Evolutionary conservation across 2,329 filamentous ascomycete genomes (phyloP).

Genomic region (Fusarium ramigenum): DNA sequence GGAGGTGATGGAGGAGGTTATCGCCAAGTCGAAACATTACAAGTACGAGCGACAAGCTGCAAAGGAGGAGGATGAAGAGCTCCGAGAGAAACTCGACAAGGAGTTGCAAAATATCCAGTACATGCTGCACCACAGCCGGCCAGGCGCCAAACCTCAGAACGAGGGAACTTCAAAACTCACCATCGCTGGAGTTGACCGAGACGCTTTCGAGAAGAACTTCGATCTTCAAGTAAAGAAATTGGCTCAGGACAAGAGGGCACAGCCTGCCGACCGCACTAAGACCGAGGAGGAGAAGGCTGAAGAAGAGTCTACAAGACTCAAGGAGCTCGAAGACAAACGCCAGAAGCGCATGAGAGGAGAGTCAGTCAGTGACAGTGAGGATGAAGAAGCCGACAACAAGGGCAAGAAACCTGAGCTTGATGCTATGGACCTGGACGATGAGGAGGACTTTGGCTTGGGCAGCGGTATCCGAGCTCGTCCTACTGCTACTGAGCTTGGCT

Average conservation of each 20-base stretch:
- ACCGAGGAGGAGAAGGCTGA: conserved; percentile 86
- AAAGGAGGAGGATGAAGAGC: conserved; percentile 92
- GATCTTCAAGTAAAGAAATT: conserved; percentile 85
- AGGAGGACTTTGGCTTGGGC: conserved; percentile 69
- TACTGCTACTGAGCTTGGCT: conserved; percentile 71
- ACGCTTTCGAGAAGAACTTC: conserved; percentile 84
- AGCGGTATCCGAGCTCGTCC: conserved; percentile 65
- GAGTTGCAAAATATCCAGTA: conserved; percentile 80
- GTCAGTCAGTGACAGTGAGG: conserved; percentile 72
- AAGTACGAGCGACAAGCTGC: conserved; percentile 93
- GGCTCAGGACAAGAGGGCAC: conserved; percentile 83
- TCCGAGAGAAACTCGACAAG: conserved; percentile 85
- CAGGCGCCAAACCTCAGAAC: conserved; percentile 50
- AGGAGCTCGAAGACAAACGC: conserved; percentile 84
- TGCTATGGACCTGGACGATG: conserved; percentile 51
- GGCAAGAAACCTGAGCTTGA: conserved; percentile 50
- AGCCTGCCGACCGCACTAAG: conserved; percentile 88
- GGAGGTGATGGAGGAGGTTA: conserved; percentile 97
- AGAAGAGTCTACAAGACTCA: conserved; percentile 79
- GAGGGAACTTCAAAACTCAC: conserved; percentile 38
- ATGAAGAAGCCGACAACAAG: conserved; percentile 56
- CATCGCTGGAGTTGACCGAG: conserved; percentile 67
- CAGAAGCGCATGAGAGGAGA: conserved; percentile 89
- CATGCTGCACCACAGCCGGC: conserved; percentile 66
- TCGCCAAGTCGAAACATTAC: conserved; percentile 94